Percentiles rank a stretch among this genome's conserved stretches.
These are phyloP conservation scores for Cichorium intybus DNA, from an alignment of 140 eudicot genomes.

Conservation along the genomic window DNA sequence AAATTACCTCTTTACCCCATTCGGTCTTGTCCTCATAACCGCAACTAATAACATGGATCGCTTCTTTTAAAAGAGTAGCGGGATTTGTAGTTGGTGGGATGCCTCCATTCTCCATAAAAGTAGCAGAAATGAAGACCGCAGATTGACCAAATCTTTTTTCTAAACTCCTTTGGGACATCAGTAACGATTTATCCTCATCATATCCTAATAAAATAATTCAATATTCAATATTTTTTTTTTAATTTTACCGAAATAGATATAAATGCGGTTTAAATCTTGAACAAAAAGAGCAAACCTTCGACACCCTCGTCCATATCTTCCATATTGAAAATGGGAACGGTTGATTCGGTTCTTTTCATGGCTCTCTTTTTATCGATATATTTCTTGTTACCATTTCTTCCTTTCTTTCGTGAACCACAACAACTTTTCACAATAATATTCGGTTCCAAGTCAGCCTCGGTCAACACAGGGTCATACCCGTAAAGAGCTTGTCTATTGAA, in stretches of 20 bases:
- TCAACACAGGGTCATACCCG: constrained; percentile 59
- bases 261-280: too few relatives aligned
- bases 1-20: constrained; percentile 71
- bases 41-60: constrained; percentile 70
- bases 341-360: constrained; percentile 50
- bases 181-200: constrained; percentile 54
- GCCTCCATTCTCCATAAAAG: constrained; percentile 67
- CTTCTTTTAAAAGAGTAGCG: constrained; percentile 66
- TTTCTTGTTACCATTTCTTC: constrained; percentile 43
- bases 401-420: constrained; percentile 61
- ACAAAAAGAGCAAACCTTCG: constrained; percentile 39
- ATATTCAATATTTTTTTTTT: too few relatives aligned
- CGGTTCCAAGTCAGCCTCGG: constrained; percentile 60
- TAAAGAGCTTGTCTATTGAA: constrained; percentile 69
- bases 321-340: constrained; percentile 51
- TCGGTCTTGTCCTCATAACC: constrained; percentile 72
- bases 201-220: constrained; percentile 34
- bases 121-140: constrained; percentile 57
- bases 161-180: constrained; percentile 56
- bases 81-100: constrained; percentile 56
- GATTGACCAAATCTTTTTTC: constrained; percentile 69
- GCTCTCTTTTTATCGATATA: constrained; percentile 52
- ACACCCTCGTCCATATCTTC: constrained; percentile 67
- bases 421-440: constrained; percentile 50
- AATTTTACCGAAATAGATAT: too few relatives aligned